Percentiles rank a stretch among this genome's conserved stretches.
These are phyloP conservation scores for Lagenidium sp. DNA, from an alignment of 352 stramenopile genomes.

Conservation along the genomic window DNA sequence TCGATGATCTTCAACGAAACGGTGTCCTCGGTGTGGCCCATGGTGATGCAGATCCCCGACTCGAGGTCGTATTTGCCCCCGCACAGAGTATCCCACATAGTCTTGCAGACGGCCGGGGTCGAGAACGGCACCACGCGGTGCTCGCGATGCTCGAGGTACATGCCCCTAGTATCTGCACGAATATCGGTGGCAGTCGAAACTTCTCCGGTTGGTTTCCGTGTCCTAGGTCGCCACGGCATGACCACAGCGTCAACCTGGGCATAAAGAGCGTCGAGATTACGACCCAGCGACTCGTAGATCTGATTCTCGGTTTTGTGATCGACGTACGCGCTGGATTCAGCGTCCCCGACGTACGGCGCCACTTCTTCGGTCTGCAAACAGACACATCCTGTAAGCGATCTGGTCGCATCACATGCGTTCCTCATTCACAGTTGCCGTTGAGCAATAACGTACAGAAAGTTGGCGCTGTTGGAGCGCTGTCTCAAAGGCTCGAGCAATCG, in stretches of 20 bases:
- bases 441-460: too few relatives aligned
- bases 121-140: constrained; percentile 24
- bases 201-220: too few relatives aligned
- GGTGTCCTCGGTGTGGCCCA: constrained; percentile 16
- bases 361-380: constrained; percentile 6
- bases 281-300: constrained; percentile 13
- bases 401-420: too few relatives aligned
- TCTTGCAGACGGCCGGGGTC: constrained; percentile 16
- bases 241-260: constrained; percentile 25
- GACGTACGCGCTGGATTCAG: too few relatives aligned
- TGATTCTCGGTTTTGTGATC: too few relatives aligned
- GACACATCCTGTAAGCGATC: too few relatives aligned
- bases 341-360: constrained; percentile 12
- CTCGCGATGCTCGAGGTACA: constrained; percentile 28
- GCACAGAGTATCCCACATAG: constrained; percentile 20
- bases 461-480: too few relatives aligned
- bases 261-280: constrained; percentile 26
- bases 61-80: constrained; percentile 19
- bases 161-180: constrained; percentile 19
- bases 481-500: constrained; percentile 16
- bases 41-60: constrained; percentile 25
- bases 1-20: constrained; percentile 34
- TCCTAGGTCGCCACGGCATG: constrained; percentile 6
- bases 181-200: constrained; percentile 17
- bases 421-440: too few relatives aligned